Base-by-base conservation (phyloP, 2,329 filamentous ascomycete genomes). In the Polychaeton citri region DNA sequence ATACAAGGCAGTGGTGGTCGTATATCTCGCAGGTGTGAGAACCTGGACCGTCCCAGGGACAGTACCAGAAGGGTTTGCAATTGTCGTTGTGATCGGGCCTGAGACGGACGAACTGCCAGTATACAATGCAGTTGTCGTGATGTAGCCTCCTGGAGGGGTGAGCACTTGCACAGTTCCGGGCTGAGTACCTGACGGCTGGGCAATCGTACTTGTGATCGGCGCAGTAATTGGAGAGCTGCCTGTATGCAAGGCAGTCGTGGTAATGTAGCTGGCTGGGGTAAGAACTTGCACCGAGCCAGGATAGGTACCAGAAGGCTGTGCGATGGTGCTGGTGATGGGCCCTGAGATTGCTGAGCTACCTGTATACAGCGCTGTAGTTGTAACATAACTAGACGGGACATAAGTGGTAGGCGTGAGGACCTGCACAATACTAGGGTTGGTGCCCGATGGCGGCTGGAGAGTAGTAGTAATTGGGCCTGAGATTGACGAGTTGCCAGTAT, bases 121-220 rank as follows among this genome's bases (percentile, higher is more conserved):
- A 15, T 38, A 41, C 13, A 30, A 9, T 8, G 35, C 30, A 5
- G 38, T 41, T 4, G 19, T 19, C 12, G 38, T 41, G n/a, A 32
- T 17, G 31, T 24, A 40, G 24, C 36, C 24, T 2, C 13, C 15
- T n/a, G 6, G 37, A 13, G 15, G 33, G 33, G 12, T 35, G 33
- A 17, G 36, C 33, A 33, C n/a, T 18, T 38, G 31, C 32, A 40
- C 15, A 32, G n/a, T 30, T 35, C 38, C 20, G n/a, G 30, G 30
- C 13, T 30, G 30, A 13, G 36, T 38, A 12, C 39, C 39, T 15
- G 32, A 33, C 12, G 39, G 30, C 17, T 30, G 10, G 4, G 17
- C 18, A 10, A 35, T 30, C 8, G 39, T 41, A 6, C 19, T 24
- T 10, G 36, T 36, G 4, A 33, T 30, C 4, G 36, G 13, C 12